Conservation (phyloP, 352 stramenopile genomes). For the Phytopythium ostracodes region DNA sequence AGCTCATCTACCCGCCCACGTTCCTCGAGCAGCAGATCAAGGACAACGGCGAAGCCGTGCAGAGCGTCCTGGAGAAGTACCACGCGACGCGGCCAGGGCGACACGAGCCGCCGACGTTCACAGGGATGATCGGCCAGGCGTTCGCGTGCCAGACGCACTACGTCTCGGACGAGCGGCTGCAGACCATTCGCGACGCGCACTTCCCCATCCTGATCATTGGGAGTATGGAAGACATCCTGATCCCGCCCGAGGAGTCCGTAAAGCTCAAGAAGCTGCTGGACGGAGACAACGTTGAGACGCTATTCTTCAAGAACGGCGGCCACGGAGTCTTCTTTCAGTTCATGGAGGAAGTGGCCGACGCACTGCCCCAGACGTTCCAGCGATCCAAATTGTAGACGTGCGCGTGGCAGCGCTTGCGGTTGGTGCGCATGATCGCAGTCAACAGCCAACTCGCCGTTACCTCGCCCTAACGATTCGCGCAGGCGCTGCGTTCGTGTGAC, state of each 20-base stretch:
- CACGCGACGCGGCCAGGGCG: conserved; percentile 24
- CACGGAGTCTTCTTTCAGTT: conserved; percentile 33
- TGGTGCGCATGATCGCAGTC: too few relatives aligned
- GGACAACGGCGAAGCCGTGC: conserved; percentile 24
- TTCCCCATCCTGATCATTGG: conserved; percentile 40
- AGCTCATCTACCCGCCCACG: conserved; percentile 34
- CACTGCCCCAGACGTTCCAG: conserved; percentile 8
- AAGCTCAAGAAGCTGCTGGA: conserved; percentile 15
- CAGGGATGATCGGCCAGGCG: conserved; percentile 36
- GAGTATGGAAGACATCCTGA: conserved; percentile 27
- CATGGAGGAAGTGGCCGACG: conserved; percentile 25
- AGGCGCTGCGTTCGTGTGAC: too few relatives aligned
- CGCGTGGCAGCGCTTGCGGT: too few relatives aligned
- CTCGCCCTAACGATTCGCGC: too few relatives aligned
- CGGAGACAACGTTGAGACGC: conserved; percentile 17
- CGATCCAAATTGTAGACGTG: conserved; percentile 9
- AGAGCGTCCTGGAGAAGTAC: conserved; percentile 29
- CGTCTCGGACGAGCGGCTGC: conserved; percentile 34
- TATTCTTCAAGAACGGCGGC: conserved; percentile 30
- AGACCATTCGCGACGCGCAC: conserved; percentile 11
- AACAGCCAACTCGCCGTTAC: too few relatives aligned
- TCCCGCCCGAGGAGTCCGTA: conserved; percentile 30
- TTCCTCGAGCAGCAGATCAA: conserved; percentile 28
- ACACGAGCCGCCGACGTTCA: conserved; percentile 16
- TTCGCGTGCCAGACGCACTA: conserved; percentile 41